phyloP scores from a whole-genome alignment of 441 rosid genomes.

The Populus hybrid region DNA sequence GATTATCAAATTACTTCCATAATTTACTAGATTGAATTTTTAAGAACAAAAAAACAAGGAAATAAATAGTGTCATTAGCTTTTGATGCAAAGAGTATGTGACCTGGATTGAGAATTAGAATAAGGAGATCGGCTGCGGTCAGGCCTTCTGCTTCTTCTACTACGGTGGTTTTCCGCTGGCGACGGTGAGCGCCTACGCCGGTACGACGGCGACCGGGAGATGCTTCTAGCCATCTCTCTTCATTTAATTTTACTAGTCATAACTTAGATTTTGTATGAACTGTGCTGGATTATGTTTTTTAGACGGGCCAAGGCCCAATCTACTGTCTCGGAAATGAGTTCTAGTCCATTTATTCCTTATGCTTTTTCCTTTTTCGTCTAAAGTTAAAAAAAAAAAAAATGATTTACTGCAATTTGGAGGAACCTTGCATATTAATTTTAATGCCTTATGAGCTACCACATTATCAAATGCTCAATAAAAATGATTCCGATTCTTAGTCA shows the following conservation, averaged over 20 bases:
- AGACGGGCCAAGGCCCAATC: neutral
- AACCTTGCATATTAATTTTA: too few species aligned
- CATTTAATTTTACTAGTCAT: neutral
- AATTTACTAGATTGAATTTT: neutral
- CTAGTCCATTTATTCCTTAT: neutral
- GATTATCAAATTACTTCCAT: neutral
- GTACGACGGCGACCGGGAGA: constrained; percentile 65
- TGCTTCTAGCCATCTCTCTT: constrained; percentile 37
- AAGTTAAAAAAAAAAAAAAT: too few species aligned
- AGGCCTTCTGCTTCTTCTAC: constrained; percentile 42
- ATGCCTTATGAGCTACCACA: too few species aligned
- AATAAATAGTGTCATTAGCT: neutral
- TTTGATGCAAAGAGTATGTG: neutral
- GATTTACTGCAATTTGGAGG: too few species aligned
- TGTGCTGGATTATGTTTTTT: neutral
- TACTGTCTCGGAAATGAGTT: neutral
- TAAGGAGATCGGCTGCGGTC: constrained; percentile 29
- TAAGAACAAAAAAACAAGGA: neutral
- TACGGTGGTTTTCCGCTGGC: constrained; percentile 26
- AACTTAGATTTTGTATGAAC: neutral
- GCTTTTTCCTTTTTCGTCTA: neutral
- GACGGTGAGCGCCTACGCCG: constrained; percentile 46
- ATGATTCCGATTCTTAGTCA: too few species aligned
- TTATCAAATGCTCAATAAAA: too few species aligned
- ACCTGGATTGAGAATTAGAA: constrained; percentile 26